Base-by-base conservation (phyloP, 257 asterid species). In the Primulina tabacum region DNA sequence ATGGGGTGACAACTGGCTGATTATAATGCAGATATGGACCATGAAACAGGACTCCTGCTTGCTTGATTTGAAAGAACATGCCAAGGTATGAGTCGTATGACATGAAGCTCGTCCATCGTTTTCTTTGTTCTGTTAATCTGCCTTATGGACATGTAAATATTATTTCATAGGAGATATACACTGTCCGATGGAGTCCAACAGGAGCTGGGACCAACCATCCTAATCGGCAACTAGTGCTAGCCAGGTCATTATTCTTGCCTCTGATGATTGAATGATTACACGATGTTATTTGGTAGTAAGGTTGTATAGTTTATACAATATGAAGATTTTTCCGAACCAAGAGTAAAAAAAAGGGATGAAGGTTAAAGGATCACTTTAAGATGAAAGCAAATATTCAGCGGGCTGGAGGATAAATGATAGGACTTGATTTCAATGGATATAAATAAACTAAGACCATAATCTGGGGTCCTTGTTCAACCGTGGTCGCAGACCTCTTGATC, bases 171-270 rank as follows among this genome's bases (percentile, higher is more conserved):
- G 99, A 93, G 83, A 90, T 93, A 78, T 93, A 89, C 80, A 90
- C 99, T 2, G 91, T 93, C 73, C 80, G 96, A 84, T 93, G 99
- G 99, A 93, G 99, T 82, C 99, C 99, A 60, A 83, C 95, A 28
- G 99, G 99, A 38, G 83, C 90, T 26, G 94, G 96, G 64, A 83
- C 98, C 69, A 85, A 76, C 89, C 89, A 93, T 77, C 96, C 99
- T 29, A 93, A 86, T 80, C 85, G 78, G 73, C 85, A 84, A 66
- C 75, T 87, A 82, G 76, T 93, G 80, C 82, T 93, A 75, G 99
- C 97, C 57, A 93, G 99, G 99, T 93, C 70, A 77, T 21, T 60
- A 57, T 63, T 50, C 17, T 69, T 67, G 59, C 11, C 43, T 30
- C 58, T 57, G 11, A 24, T 28, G 32, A 34, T 57, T 29, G 21